Evolutionary conservation across 306 rosid genomes (phyloP).

Genomic region (Vigna mungo): DNA sequence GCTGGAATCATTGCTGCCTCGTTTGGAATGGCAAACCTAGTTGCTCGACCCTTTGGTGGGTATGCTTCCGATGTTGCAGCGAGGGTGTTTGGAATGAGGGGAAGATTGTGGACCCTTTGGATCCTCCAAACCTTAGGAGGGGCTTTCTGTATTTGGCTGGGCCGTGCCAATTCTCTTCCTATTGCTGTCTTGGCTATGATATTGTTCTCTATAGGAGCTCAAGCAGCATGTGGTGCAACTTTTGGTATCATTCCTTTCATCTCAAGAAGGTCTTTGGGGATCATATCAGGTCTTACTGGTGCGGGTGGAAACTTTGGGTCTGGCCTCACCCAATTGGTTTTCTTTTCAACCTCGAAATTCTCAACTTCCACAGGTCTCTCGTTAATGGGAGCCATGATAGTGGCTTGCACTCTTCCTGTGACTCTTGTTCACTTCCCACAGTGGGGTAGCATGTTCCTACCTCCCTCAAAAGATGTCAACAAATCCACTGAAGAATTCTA

Average conservation of each 20-base stretch:
- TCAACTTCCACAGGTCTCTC: constrained; percentile 69
- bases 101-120: constrained; percentile 83
- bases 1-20: constrained; percentile 88
- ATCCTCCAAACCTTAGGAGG: constrained; percentile 84
- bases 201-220: constrained; percentile 86
- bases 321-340: constrained; percentile 77
- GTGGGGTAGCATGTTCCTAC: constrained; percentile 89
- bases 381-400: constrained; percentile 76
- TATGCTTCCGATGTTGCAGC: constrained; percentile 66
- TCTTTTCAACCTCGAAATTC: constrained; percentile 64
- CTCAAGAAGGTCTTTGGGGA: constrained; percentile 75
- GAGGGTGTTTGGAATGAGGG: constrained; percentile 82
- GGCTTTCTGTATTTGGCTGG: constrained; percentile 84
- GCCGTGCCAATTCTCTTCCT: constrained; percentile 72
- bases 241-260: constrained; percentile 85
- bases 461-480: constrained; percentile 61
- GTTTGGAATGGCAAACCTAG: constrained; percentile 88
- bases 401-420: constrained; percentile 77
- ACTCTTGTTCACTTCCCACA: constrained; percentile 81
- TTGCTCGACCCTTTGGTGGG: constrained; percentile 89
- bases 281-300: constrained; percentile 83
- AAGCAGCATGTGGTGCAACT: constrained; percentile 93
- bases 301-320: constrained; percentile 93
- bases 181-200: constrained; percentile 70
- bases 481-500: constrained; percentile 68